Evolutionary conservation across 1,139 yeast genomes (phyloP), one percentile per base, ranked within the genome.

Genomic region (Pichia sp.): DNA sequence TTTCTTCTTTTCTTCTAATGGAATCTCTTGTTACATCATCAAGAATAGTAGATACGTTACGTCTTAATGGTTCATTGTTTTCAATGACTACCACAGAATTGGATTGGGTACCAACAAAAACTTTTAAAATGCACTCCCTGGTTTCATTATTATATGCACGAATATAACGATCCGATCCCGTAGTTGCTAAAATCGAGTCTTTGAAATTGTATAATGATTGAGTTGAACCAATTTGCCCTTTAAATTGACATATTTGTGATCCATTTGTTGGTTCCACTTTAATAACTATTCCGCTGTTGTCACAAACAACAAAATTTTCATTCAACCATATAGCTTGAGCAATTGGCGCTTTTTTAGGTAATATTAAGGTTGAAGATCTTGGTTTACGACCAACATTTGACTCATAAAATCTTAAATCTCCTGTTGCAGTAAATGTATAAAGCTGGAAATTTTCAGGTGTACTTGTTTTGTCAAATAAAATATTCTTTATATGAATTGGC

Each of bases 151-250:
- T 84, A 67, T 79, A 91, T 3, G 87, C 87, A 53, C 97, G 76
- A 44, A 89, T 74, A 65, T 89, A 91, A 63, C 96, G 76, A 65
- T 91, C 98, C 41, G 90, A 75, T 0, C 96, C 96, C 44, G 96
- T 96, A 29, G 89, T 75, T 2, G 78, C 75, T 11, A 83, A 53
- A 14, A 67, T 29, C 14, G 57, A 58, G 33, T 60, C 51, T 13
- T 53, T 48, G 46, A 56, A 54, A 42, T 61, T 39, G 46, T 47
- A 45, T 18, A 64, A 33, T 38, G 66, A 56, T 59, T 67, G 65
- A 18, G 72, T 57, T 29, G 72, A 71, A 61, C 83, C 82, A 25
- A 72, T 74, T 4, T 77, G 69, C 13, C 79, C 82, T 38, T 67
- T 71, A 53, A 67, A 75, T 58, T 78, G 77, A 3, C 75, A 75